Base-by-base conservation (phyloP, 805 yeast genomes). In the Myxozyma melibiosi region DNA sequence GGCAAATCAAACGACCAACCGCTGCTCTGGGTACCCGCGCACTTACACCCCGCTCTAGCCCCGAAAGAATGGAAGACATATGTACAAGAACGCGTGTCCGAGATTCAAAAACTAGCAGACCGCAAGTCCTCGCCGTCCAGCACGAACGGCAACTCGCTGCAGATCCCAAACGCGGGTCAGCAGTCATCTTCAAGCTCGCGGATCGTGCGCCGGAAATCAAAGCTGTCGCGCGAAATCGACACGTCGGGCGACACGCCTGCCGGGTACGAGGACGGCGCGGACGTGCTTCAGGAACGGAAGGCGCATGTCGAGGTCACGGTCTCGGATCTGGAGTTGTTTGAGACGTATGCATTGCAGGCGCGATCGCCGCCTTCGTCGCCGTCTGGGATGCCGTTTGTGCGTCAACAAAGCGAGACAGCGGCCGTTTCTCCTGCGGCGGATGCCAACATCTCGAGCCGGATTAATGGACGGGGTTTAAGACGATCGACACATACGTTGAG, bases 11-110 rank as follows among this genome's bases (percentile, higher is more conserved):
- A 31, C 81, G 55, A 73, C 4, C 49, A 33, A 28, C 6, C 49
- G 14, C 22, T 88, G 31, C 74, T 92, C 52, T 92, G 99, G 99
- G 97, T 94, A 0, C 98, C 98, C 0, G 99, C 98, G 1, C 84
- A 83, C 61, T 78, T 90, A 37, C 99, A 94, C 70, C 98, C 98
- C 1, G 92, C 88, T 66, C 80, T 92, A n/a, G 91, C 95, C 25
- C 98, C 98, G 1, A 95, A 88, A 66, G 89, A 88, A 66, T 76
- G 79, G 79, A 69, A 70, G 51, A 62, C 75, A 16, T 76, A 73
- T 65, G 75, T 76, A 22, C 71, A 71, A 55, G 66, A 68, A 39
- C 74, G 73, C 48, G 71, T 75, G 5, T 67, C 74, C 20, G 77
- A 71, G 42, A 69, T 73, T 51, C 65, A 61, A 11, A 37, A 28